Conservation (phyloP, 257 asterid genomes). For the Cruciata laevipes region DNA sequence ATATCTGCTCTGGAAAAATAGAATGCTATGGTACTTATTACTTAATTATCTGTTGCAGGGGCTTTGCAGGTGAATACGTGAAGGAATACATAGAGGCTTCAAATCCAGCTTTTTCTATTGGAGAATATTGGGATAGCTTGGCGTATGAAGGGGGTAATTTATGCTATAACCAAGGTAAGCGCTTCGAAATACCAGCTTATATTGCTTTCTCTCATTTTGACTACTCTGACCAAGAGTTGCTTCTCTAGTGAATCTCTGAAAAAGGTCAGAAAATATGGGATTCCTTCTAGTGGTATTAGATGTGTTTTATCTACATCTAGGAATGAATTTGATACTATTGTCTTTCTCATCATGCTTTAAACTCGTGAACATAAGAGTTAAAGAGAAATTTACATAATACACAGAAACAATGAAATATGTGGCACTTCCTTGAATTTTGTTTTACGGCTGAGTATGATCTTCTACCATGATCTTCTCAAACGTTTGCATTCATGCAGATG, state of each 20-base stretch:
- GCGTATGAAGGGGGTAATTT: slow-evolving; percentile 51
- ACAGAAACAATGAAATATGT: not conserved
- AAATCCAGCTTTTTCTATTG: slow-evolving; percentile 49
- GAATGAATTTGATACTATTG: not conserved
- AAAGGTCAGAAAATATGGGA: not conserved
- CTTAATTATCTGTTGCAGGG: slow-evolving; percentile 24
- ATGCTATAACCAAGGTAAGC: slow-evolving; percentile 47
- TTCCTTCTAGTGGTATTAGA: not conserved
- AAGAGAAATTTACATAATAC: not conserved
- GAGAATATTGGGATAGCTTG: slow-evolving; percentile 59
- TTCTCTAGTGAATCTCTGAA: not conserved
- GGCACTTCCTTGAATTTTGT: not conserved
- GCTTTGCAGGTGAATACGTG: slow-evolving; percentile 49
- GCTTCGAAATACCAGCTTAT: not conserved
- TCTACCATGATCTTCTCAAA: not conserved
- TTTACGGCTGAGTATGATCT: not conserved
- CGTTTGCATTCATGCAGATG: slow-evolving; percentile 26
- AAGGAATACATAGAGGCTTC: slow-evolving; percentile 53
- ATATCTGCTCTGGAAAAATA: not conserved
- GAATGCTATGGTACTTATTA: not conserved
- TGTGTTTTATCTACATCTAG: not conserved
- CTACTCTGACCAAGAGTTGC: not conserved
- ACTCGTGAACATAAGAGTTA: not conserved
- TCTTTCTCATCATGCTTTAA: not conserved
- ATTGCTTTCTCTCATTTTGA: not conserved